Base-by-base conservation (phyloP, 2,329 filamentous ascomycete species). In the Ophiostoma ulmi region DNA sequence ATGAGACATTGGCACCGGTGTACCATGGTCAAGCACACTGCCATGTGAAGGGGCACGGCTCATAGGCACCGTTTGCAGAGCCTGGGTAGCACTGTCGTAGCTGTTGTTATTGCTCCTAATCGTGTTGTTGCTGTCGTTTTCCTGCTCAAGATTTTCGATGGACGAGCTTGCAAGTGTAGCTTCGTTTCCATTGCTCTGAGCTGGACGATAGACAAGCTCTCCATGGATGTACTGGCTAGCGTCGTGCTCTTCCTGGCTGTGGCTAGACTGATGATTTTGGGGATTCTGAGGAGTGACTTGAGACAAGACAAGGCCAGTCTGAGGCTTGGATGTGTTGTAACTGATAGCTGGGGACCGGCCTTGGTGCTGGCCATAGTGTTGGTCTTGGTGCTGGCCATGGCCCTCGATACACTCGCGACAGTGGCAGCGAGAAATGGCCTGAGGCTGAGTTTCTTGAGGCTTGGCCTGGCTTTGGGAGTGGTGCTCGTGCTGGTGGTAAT, bases 121-220 rank as follows among this genome's bases (percentile, higher is more conserved):
- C 6, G 35, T 39, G 35, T 8, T 36, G 31, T 31, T 39, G 35
- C 7, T 36, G n/a, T 36, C 8, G 26, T 8, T n/a, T 7, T 6
- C 2, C 2, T 36, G 64, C 8, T n/a, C 61, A 14, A 67, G 36
- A 26, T 20, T 67, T 13, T 67, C 65, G 20, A 48, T 13, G n/a
- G 65, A 67, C 1, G 65, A 13, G 39, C 22, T 39, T 13, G 38
- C 38, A 5, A 67, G 22, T 26, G 26, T 17, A 17, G 20, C 13
- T 20, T 67, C 65, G 10, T n/a, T 6, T 39, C 14, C 26, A 31
- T 20, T 6, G 39, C 7, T 26, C n/a, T 44, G 22, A 20, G 22
- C 65, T 31, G 65, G 65, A 22, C 65, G 65, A 39, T 67, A 67
- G 11, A 48, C 65, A 41, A 67, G 65, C 38, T 67, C 39, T 39